Evolutionary conservation across 2,329 filamentous ascomycete species (phyloP).

Genomic region (Oidium heveae): DNA sequence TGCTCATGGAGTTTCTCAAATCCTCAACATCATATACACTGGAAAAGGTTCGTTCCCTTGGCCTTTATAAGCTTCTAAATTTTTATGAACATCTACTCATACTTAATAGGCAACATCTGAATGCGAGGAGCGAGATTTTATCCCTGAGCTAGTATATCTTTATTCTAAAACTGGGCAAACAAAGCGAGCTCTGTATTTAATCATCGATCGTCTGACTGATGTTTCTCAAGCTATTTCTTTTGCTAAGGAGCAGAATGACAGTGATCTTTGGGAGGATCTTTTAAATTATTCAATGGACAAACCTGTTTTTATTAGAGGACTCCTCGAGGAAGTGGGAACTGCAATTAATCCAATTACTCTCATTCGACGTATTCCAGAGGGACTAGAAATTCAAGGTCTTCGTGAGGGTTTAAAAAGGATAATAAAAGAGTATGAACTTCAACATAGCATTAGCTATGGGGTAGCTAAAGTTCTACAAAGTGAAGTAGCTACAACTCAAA

Average conservation of each 20-base stretch:
- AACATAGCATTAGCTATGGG: constrained; percentile 73
- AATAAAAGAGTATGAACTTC: constrained; percentile 87
- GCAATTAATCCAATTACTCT: constrained; percentile 80
- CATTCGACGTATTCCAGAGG: constrained; percentile 73
- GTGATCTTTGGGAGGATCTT: constrained; percentile 83
- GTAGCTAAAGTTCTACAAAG: constrained; percentile 68
- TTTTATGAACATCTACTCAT: constrained; percentile 3
- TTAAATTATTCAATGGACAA: constrained; percentile 96
- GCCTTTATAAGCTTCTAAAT: background rate
- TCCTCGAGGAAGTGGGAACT: constrained; percentile 84
- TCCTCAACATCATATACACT: constrained; percentile 72
- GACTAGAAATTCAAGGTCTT: constrained; percentile 74
- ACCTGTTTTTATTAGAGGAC: constrained; percentile 71
- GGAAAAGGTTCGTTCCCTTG: constrained; percentile 28
- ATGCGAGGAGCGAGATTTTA: constrained; percentile 59
- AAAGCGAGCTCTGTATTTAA: constrained; percentile 72
- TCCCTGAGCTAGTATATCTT: constrained; percentile 83
- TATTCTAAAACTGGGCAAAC: constrained; percentile 89
- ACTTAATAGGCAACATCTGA: constrained; percentile 34
- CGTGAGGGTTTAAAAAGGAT: constrained; percentile 72
- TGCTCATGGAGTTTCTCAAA: constrained; percentile 73
- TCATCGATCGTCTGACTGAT: constrained; percentile 79
- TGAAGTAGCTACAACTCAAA: constrained; percentile 69
- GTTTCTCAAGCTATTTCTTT: constrained; percentile 85
- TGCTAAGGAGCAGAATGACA: constrained; percentile 77